Conservation (phyloP, 73 alveolate species). For the Effrenium voratum region DNA sequence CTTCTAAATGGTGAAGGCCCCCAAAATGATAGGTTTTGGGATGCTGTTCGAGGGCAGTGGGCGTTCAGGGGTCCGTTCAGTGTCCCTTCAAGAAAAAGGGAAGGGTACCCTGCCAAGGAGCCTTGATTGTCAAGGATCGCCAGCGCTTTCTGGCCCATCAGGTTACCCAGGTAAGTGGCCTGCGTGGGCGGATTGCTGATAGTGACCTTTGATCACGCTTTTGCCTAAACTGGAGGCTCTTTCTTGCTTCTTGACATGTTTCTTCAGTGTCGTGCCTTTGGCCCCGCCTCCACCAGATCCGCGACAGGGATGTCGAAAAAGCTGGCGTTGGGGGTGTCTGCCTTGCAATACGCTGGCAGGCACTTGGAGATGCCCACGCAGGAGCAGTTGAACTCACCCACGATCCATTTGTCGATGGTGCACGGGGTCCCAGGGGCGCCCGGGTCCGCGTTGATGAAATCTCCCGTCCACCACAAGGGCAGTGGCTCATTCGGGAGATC, state of each 20-base stretch:
- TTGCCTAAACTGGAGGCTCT: neutral
- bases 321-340: slow-evolving; percentile 85
- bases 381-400: slow-evolving; percentile 51
- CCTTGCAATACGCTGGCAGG: slow-evolving; percentile 56
- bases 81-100: too few species aligned
- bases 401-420: slow-evolving; percentile 80
- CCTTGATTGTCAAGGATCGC: slow-evolving; percentile 67
- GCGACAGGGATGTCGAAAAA: slow-evolving; percentile 70
- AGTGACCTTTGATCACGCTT: neutral
- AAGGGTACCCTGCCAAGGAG: neutral
- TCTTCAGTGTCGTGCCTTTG: neutral
- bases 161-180: slow-evolving; percentile 81
- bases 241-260: neutral
- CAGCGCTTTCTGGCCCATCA: slow-evolving; percentile 83
- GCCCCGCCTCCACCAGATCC: slow-evolving; percentile 58
- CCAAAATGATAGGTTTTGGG: too few species aligned
- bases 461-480: slow-evolving; percentile 86
- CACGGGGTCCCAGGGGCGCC: slow-evolving; percentile 62
- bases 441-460: slow-evolving; percentile 84
- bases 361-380: slow-evolving; percentile 64
- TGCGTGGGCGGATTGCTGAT: neutral
- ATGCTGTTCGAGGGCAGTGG: too few species aligned
- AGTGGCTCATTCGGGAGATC: slow-evolving; percentile 54
- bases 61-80: too few species aligned
- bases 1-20: too few species aligned